These are phyloP conservation scores for Houttuynia cordata DNA, from an alignment of 164 flowering plant genomes.

Conservation along the genomic window DNA sequence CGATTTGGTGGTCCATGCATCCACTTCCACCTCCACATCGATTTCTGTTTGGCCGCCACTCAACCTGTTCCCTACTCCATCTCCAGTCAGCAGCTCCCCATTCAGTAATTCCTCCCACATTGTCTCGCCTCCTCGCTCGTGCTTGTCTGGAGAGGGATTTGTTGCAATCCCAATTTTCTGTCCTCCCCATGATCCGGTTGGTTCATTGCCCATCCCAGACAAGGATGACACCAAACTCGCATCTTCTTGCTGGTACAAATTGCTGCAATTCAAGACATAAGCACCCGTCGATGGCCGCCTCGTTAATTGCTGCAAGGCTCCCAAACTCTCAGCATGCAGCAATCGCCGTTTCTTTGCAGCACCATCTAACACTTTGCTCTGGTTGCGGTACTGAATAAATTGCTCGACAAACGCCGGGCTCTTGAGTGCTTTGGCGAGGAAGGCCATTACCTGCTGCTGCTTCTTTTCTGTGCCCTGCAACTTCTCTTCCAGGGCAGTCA, in stretches of 20 bases:
- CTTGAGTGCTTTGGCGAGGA: constrained; percentile 52
- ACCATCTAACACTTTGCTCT: constrained; percentile 13
- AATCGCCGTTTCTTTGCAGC: constrained; percentile 44
- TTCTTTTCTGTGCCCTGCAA: constrained; percentile 36
- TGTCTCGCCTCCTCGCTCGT: constrained; percentile 16
- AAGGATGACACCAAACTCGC: constrained; percentile 10
- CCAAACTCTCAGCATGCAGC: constrained; percentile 9
- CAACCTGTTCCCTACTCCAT: constrained; percentile 11
- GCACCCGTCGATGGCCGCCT: neutral
- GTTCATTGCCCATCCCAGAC: constrained; percentile 8
- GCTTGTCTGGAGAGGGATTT: neutral
- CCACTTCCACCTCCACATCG: constrained; percentile 28
- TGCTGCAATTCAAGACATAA: neutral
- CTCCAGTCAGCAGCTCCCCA: constrained; percentile 18
- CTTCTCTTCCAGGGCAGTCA: constrained; percentile 37
- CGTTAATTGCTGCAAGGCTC: constrained; percentile 9
- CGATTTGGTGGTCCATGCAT: constrained; percentile 29
- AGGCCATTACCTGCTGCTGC: constrained; percentile 57
- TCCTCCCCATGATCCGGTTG: constrained; percentile 3
- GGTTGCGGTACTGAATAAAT: constrained; percentile 16
- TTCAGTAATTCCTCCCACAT: constrained; percentile 24
- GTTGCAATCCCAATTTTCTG: neutral
- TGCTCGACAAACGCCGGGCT: constrained; percentile 45
- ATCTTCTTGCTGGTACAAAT: constrained; percentile 11
- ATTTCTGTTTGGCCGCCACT: constrained; percentile 9